Evolutionary conservation across 805 yeast species (phyloP), one percentile per base, ranked within the genome.

Genomic region (Candida ovalis): DNA sequence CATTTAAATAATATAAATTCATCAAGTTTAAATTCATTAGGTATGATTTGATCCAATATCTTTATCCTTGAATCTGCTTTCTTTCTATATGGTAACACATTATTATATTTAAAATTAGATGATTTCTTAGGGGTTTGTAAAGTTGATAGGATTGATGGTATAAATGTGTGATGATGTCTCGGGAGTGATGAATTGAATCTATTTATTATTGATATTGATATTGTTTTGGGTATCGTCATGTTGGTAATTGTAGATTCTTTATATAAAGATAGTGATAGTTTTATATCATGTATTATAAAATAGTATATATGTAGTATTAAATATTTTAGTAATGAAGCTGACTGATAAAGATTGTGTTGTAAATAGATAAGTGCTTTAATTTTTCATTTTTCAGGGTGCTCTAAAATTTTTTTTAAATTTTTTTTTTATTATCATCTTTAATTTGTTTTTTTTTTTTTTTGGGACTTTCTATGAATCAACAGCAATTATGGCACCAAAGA

Each of bases 401-500:
- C n/a, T n/a, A 25, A 25, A 25, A 25, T 7, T 25, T 7, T 7
- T 7, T 10, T 10, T 25, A 25, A 7, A 25, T 25, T 25, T 25
- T 25, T 25, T 25, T 25, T 25, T 25, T 25, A 7, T 25, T 25
- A 27, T 12, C 8, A 27, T 10, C 15, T 10, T 30, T 30, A 12
- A 5, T 12, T 10, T 15, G 7, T 30, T 30, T 8, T 8, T 30
- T 30, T 30, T 15, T 30, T 30, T 30, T 30, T 10, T 15, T 12
- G 12, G 12, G 6, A 32, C 18, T 32, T n/a, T 8, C 17, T 32
- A 5, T 32, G 18, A 32, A 32, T 8, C 21, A 27, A 25, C 22
- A 27, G 9, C 40, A 39, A 32, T 18, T 12, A 62, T 62, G 66
- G 56, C 67, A 21, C 61, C 65, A 15, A 62, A 62, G 42, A 25